Percentiles rank a stretch among this genome's conserved stretches.
phyloP scores from a whole-genome alignment of 768 basidiomycete genomes.

The Mycena pura region DNA sequence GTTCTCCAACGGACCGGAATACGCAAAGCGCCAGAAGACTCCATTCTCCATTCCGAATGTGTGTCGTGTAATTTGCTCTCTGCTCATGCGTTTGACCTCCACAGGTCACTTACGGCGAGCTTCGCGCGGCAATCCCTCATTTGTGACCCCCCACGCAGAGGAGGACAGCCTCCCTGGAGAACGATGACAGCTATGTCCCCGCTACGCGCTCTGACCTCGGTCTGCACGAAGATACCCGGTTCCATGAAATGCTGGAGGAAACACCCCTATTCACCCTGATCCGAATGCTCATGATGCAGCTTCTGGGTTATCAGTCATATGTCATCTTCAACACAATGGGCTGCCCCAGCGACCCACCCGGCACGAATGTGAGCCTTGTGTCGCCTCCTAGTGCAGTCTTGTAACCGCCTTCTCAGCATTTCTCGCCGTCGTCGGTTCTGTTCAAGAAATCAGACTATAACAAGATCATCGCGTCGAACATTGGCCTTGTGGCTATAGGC shows the following conservation, averaged over 20 bases:
- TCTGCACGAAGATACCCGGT: conserved; percentile 50
- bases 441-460: neutral
- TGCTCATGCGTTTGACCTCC: too few species aligned
- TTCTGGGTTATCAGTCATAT: neutral
- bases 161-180: too few species aligned
- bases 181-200: too few species aligned
- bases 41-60: too few species aligned
- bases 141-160: too few species aligned
- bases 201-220: too few species aligned
- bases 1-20: too few species aligned
- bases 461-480: neutral
- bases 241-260: conserved; percentile 54
- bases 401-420: neutral
- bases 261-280: conserved; percentile 52
- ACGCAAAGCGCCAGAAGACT: too few species aligned
- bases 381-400: too few species aligned
- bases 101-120: too few species aligned
- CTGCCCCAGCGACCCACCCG: neutral
- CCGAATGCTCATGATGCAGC: conserved; percentile 56
- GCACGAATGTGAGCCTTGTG: neutral
- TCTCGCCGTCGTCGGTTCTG: neutral
- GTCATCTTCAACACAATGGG: conserved; percentile 30
- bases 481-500: neutral
- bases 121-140: too few species aligned
- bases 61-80: too few species aligned